These are phyloP conservation scores for Dendrobium huoshanense DNA, from an alignment of 106 monocot species.

Conservation along the genomic window DNA sequence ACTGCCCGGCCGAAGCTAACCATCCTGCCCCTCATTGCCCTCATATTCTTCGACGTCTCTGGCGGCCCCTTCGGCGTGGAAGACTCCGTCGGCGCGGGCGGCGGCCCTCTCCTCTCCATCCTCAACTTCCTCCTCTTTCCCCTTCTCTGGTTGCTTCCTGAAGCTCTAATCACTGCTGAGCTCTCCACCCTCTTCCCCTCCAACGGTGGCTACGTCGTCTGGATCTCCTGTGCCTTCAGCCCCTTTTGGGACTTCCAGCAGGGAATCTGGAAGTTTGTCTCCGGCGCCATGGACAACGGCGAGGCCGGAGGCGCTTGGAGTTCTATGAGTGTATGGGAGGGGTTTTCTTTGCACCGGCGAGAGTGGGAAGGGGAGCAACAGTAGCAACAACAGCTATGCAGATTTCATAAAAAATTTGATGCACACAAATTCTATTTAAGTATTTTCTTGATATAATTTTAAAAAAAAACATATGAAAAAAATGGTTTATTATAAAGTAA, in stretches of 20 bases:
- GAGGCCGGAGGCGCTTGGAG: no score
- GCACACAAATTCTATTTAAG: no score
- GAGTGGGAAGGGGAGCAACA: no score
- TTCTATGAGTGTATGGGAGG: no score
- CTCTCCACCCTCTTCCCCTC: slow-evolving; percentile 59
- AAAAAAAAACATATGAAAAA: no score
- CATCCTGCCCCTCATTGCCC: slow-evolving; percentile 67
- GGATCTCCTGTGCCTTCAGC: slow-evolving; percentile 67
- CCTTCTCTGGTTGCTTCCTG: slow-evolving; percentile 75
- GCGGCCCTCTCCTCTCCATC: slow-evolving; percentile 66
- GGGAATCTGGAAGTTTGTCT: slow-evolving; percentile 69
- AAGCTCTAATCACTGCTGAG: slow-evolving; percentile 85
- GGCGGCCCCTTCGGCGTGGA: slow-evolving; percentile 90
- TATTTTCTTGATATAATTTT: no score
- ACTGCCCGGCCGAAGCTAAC: slow-evolving; percentile 28
- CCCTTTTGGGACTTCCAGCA: slow-evolving; percentile 62
- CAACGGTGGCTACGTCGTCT: slow-evolving; percentile 78
- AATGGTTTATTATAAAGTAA: no score
- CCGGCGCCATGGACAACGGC: slow-evolving; percentile 76
- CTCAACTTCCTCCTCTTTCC: slow-evolving; percentile 76
- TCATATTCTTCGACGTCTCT: slow-evolving; percentile 92
- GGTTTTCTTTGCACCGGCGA: no score
- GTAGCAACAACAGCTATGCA: no score
- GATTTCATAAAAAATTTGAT: no score
- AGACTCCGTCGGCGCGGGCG: slow-evolving; percentile 71